These are phyloP conservation scores for Soucietia sequanensis DNA, from an alignment of 805 yeast species.

Conservation along the genomic window DNA sequence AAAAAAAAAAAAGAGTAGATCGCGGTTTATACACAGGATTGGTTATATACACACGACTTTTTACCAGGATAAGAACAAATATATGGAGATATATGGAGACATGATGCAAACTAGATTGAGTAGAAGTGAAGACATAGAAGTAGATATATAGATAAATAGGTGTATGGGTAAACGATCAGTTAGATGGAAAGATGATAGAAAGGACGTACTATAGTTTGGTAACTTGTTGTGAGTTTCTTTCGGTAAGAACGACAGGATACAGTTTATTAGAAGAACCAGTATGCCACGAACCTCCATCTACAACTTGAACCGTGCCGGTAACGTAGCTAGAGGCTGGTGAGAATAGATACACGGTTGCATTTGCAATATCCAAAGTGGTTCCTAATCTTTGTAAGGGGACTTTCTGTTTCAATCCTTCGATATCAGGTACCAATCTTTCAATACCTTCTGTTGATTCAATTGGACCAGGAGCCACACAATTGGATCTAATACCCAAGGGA, in stretches of 20 bases:
- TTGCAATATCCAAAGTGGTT: constrained; percentile 73
- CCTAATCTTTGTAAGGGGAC: constrained; percentile 74
- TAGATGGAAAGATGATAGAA: too few species aligned
- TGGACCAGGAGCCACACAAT: constrained; percentile 89
- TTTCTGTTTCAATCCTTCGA: constrained; percentile 28
- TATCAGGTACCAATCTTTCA: constrained; percentile 52
- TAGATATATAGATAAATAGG: too few species aligned
- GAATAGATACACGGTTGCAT: constrained; percentile 78
- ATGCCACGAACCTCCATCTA: constrained; percentile 93
- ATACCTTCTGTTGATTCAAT: constrained; percentile 85
- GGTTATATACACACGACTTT: too few species aligned
- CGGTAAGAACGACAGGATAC: constrained; percentile 31
- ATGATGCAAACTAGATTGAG: too few species aligned
- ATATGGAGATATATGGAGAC: too few species aligned
- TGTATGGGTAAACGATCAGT: too few species aligned
- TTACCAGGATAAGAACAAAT: too few species aligned
- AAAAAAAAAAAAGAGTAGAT: too few species aligned
- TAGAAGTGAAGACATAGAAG: too few species aligned
- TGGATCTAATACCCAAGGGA: constrained; percentile 79
- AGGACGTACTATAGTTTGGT: constrained; percentile 15
- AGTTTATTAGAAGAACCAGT: constrained; percentile 38
- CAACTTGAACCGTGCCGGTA: constrained; percentile 77
- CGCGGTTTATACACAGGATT: too few species aligned
- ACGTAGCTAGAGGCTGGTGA: constrained; percentile 77
- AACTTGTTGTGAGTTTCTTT: constrained; percentile 10